Base-by-base conservation (phyloP, 202 grass and related monocot species). In the Zoysia matrella region DNA sequence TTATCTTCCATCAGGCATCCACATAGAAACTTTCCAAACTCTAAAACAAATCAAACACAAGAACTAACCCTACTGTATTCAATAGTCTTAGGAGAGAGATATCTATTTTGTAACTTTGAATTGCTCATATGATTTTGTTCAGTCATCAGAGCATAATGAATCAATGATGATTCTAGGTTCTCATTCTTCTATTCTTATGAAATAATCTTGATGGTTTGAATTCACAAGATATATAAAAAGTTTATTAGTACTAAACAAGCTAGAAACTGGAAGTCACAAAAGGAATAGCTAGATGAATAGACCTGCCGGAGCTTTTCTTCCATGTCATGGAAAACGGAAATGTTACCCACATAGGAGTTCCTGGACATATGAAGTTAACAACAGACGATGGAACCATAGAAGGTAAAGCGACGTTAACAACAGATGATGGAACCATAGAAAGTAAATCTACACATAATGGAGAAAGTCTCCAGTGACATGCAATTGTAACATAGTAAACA, bases 301-400 rank as follows among this genome's bases (percentile, higher is more conserved):
- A 98, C 96, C 96, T 95, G 91, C 52, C 67, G 73, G 54, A 98
- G 83, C 80, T 95, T 91, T 80, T 92, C 83, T 85, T 98, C 96
- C 16, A 98, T 90, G 22, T 93, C 92, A 73, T 68, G 67, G 22
- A 98, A 98, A 83, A 98, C 2, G 22, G 81, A 87, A 63, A 98
- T 85, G 74, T 98, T 98, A 47, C 96, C 96, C 55, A 98, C 88
- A 73, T 92, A 95, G 45, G 96, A 98, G 30, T 88, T 92, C 84
- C 96, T 98, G 85, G 61, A 47, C 55, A 92, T 82, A 77, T 15
- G 81, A 79, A 41, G 61, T 88, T 72, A 88, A 36, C 44, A 86
- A 9, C 46, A 36, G 30, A 36, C 30, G 30, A 36, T 36, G 30
- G 30, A 36, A 36, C 30, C 30, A 36, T 36, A 36, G 30, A 36